These are phyloP conservation scores for Lentinula aciculospora DNA, from an alignment of 768 basidiomycete genomes.

Conservation along the genomic window DNA sequence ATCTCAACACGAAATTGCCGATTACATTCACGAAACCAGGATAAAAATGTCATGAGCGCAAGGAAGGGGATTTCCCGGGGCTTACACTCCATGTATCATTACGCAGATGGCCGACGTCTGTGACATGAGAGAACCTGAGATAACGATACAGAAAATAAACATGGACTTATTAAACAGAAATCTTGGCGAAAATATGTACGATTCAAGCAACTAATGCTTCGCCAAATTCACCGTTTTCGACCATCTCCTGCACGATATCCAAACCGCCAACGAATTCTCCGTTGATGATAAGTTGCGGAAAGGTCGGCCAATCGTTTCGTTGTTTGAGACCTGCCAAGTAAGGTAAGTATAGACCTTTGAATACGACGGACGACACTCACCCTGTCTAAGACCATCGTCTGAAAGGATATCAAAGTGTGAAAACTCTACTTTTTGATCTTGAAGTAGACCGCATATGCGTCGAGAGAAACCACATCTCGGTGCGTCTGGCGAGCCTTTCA, in stretches of 20 bases:
- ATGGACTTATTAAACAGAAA: neutral
- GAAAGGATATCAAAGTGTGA: constrained; percentile 77
- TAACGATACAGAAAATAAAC: neutral
- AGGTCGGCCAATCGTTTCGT: constrained; percentile 89
- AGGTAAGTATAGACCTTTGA: neutral
- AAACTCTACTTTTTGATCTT: constrained; percentile 60
- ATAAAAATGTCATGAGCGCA: neutral
- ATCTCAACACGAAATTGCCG: neutral
- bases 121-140: neutral
- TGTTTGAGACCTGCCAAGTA: constrained; percentile 56
- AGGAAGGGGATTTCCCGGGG: neutral
- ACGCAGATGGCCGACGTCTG: neutral
- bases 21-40: neutral
- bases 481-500: constrained; percentile 78
- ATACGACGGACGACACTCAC: constrained; percentile 28
- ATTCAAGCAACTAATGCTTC: constrained; percentile 29
- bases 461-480: constrained; percentile 86
- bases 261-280: constrained; percentile 93
- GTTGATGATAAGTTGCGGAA: constrained; percentile 78
- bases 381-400: constrained; percentile 79
- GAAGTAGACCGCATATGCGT: constrained; percentile 64
- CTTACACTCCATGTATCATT: neutral
- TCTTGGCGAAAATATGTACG: constrained; percentile 4
- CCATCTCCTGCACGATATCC: constrained; percentile 90
- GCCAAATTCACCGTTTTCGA: constrained; percentile 68